A percentile compares a stretch with the other conserved stretches of the same genome.
Conservation (phyloP, 495 filamentous ascomycete genomes). For the Paragyromitra xinjiangensis region DNA sequence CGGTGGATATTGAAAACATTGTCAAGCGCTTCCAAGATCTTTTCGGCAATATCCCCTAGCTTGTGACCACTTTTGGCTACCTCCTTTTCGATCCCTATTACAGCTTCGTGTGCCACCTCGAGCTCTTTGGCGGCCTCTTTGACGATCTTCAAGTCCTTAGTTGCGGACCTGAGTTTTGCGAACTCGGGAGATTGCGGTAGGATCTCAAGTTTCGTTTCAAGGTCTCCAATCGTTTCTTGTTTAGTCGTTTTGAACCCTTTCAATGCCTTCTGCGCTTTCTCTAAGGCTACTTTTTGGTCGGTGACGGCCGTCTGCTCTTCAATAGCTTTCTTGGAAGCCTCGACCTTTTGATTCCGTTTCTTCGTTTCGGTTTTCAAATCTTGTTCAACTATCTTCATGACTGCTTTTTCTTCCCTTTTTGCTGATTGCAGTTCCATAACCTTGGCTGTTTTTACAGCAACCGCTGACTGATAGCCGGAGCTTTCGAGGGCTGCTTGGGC, state of each 20-base stretch:
- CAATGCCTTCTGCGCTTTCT: slow-evolving; percentile 15
- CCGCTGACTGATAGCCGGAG: slow-evolving; percentile 37
- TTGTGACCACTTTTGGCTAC: neutral
- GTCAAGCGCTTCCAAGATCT: slow-evolving; percentile 14
- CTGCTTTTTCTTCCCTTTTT: slow-evolving; percentile 13
- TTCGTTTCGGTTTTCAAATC: slow-evolving; percentile 21
- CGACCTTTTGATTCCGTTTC: slow-evolving; percentile 7
- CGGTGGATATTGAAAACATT: slow-evolving; percentile 36
- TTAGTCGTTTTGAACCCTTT: slow-evolving; percentile 20
- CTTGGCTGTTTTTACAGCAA: slow-evolving; percentile 30
- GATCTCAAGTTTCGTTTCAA: slow-evolving; percentile 23
- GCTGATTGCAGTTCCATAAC: slow-evolving; percentile 20
- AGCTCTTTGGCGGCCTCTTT: slow-evolving; percentile 13
- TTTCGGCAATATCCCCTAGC: neutral
- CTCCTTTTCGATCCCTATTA: slow-evolving; percentile 31
- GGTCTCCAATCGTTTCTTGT: slow-evolving; percentile 11
- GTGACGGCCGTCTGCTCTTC: slow-evolving; percentile 6
- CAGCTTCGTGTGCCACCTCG: slow-evolving; percentile 31
- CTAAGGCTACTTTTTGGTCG: slow-evolving; percentile 9
- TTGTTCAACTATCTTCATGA: slow-evolving; percentile 25
- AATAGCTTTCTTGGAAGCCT: slow-evolving; percentile 27
- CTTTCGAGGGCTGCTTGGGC: slow-evolving; percentile 26
- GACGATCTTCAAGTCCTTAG: neutral
- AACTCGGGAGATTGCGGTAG: slow-evolving; percentile 27
- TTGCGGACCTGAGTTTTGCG: slow-evolving; percentile 5